Base-by-base conservation (phyloP, 225 moss, liverwort and hornwort species). In the Thuidium tamariscinum region DNA sequence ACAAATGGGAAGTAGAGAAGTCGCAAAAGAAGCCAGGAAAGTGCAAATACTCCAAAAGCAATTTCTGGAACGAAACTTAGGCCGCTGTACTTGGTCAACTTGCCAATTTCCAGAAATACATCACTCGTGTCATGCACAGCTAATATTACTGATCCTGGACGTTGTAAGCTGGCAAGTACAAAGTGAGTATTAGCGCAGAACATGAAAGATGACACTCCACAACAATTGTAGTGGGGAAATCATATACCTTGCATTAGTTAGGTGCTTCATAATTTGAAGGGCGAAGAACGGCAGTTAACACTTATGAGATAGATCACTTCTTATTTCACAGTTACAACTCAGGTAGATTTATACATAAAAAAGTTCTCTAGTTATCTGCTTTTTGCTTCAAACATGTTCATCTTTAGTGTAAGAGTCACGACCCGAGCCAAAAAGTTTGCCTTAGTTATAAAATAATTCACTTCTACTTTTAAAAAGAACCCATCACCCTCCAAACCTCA, bases 41-140 rank as follows among this genome's bases (percentile, higher is more conserved):
- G 56, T 72, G 97, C 97, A 66, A 97, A 97, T 17, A 88, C 3
- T 41, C 94, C 91, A 87, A 97, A 96, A 10, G 95, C 41, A 78
- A 96, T 93, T 91, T 95, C 95, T 89, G 98, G 93, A 51, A 98
- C 89, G 69, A 94, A 83, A 87, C 90, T 93, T 61, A 82, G 91
- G 85, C 96, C 97, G 70, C 96, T 92, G 77, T 96, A 97, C 88
- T 97, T 97, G 27, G 96, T 90, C 90, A 97, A 41, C 91, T 97
- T 97, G 79, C 94, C 97, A 57, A 96, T 80, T 90, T 97, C 97
- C 49, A 97, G 81, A 79, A 96, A 95, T 32, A 96, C 89, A 91
- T 97, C 97, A 82, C 95, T 95, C 44, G 77, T 95, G 91, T 97
- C 97, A 88, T 97, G 97, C 65, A 96, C 77, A 82, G 97, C 96